Evolutionary conservation across 2,329 filamentous ascomycete species (phyloP).

Genomic region (Talaromyces amestolkiae): DNA sequence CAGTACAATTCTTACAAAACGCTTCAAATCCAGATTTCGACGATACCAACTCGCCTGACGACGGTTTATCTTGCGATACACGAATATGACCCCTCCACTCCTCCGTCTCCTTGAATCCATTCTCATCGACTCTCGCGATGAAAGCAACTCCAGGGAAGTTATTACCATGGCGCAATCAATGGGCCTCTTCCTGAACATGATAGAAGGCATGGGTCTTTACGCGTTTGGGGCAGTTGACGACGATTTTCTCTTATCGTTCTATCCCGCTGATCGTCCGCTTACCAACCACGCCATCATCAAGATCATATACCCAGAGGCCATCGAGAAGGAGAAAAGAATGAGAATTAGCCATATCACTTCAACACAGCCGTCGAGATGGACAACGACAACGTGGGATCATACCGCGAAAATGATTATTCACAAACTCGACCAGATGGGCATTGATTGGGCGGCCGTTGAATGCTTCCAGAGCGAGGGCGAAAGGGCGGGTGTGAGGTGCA

Average conservation of each 20-base stretch:
- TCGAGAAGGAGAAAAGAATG: not conserved
- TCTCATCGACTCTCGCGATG: not conserved
- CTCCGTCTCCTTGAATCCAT: not conserved
- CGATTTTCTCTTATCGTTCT: not conserved
- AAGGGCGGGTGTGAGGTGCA: not conserved
- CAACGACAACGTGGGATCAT: not conserved
- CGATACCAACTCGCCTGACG: not conserved
- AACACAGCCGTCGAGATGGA: not conserved
- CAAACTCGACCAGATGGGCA: not conserved
- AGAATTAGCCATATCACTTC: not conserved
- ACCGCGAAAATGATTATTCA: not conserved
- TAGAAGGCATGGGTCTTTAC: not conserved
- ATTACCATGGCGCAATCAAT: not conserved
- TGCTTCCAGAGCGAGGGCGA: constrained; percentile 8
- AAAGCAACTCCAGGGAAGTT: not conserved
- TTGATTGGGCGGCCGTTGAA: constrained; percentile 14
- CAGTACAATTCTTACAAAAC: too few relatives aligned
- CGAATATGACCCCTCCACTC: not conserved
- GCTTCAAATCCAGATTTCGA: not conserved
- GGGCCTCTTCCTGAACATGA: not conserved
- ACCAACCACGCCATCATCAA: not conserved
- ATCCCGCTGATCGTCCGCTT: not conserved
- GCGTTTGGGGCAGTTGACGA: not conserved
- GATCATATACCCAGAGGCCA: not conserved
- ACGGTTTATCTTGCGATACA: not conserved